Base-by-base conservation (phyloP, 352 stramenopile species). In the Phytophthora crassamura region DNA sequence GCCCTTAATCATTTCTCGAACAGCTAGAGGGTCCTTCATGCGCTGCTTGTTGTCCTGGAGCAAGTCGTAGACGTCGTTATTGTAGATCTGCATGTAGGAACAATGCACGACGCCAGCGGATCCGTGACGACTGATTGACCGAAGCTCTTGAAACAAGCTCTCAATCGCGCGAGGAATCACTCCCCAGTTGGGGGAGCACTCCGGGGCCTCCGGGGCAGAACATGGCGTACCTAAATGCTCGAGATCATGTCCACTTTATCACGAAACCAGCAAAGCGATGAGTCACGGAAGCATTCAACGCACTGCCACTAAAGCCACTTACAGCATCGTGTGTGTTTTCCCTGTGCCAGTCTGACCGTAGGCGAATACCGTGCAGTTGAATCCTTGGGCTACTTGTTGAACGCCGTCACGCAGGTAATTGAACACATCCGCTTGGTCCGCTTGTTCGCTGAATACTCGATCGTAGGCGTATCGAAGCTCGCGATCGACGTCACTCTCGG, bases 41-140 rank as follows among this genome's bases (percentile, higher is more conserved):
- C 76, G 69, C 30, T 74, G 57, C n/a, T 83, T 80, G 45, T 82
- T 89, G 30, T 86, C 69, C 30, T 90, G 83, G 0, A 94, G 71
- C 46, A 94, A 61, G 35, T 94, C 85, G 46, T 77, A 92, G 4
- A 94, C 75, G 45, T 94, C 82, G 56, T 92, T 94, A 60, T 92
- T 91, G 80, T 97, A 98, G 55, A 98, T 91, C 52, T 98, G 90
- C 76, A 98, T 93, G 57, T 96, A 96, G 32, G 90, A 97, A 56
- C 87, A 94, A 64, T 95, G 85, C 7, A 98, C 86, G 1, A 91
- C 68, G 6, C 74, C 83, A 10, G 82, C 80, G 0, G 77, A 87
- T 15, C 84, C 83, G 15, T 85, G 65, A 4, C 40, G 53, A 15
- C 70, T 62, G 16, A 90, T 87, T 10, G 80, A 72, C 16, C 59